Evolutionary conservation across 345 rosid genomes (phyloP), one percentile per base, ranked within the genome.

Genomic region (Hypericum androsaemum): DNA sequence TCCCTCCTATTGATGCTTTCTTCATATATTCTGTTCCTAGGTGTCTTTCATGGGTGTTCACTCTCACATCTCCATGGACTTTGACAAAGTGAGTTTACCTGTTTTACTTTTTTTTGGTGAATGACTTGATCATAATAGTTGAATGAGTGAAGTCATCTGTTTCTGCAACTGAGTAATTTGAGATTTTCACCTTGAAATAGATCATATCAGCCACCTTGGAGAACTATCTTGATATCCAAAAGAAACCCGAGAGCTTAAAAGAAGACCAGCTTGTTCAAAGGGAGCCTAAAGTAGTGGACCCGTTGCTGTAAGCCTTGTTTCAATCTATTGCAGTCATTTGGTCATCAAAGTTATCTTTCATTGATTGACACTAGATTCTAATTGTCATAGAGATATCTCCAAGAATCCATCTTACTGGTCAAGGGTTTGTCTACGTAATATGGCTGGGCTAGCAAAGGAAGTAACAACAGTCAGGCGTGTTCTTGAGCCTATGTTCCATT

Each of bases 331-430:
- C 50, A 38, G 16, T 41, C 47, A 46, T 17, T 41, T 55, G 14
- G 44, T 61, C 46, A 39, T 8, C 32, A 22, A 1, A 4, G 32
- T 22, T 49, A 12, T 28, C 57, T 56, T 12, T n/a, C 32, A 43
- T 28, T 49, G 11, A 67, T 39, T 68, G 41, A 61, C 10, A 43
- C 41, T 46, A 56, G 54, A 64, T 65, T 11, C 60, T 60, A 53
- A 53, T 9, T 52, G 50, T 54, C 8, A 22, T 66, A 82, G 97
- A 72, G 88, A 86, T 72, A 66, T 74, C 57, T 77, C 85, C 37
- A 77, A 70, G 75, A 72, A 73, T 73, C 97, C 96, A 39, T 79
- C 83, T 49, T 82, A 82, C 74, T 86, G 97, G 97, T 80, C 97
- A 36, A 76, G 79, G 69, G 75, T 80, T 64, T 79, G 89, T 73